Evolutionary conservation across 371 early-diverging fungal species (phyloP), one percentile per base, ranked within the genome.

Genomic region (Mucor saturninus): DNA sequence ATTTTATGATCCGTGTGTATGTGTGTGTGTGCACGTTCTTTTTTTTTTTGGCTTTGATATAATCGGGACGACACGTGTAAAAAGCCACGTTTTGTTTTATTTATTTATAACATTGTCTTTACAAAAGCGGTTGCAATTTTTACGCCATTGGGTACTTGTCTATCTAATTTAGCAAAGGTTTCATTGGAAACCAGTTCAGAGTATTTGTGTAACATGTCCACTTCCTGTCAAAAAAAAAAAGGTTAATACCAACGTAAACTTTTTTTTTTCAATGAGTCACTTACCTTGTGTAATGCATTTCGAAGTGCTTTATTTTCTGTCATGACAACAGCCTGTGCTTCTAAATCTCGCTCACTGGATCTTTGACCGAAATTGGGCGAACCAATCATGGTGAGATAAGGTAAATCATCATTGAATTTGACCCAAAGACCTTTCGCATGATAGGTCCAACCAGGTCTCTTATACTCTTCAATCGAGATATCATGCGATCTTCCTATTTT

Each of bases 301-400:
- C 83, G 86, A 53, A 96, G 69, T 6, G 59, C 70, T 30, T 56
- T 42, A 48, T 91, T 87, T 3, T 72, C 67, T 14, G 95, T 93
- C 31, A 90, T 75, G 0, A 95, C 66, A 8, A 93, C 71, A 2
- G 91, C 79, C 64, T 97, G 95, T 10, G 93, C 89, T 65, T 98
- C 98, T 61, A 98, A 64, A 71, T 98, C 98, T 13, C 96, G 82
- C 28, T 86, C 83, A n/a, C 90, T 77, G 2, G 97, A 97, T 39
- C 97, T 85, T 65, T 92, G 87, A 0, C 95, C 95, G 79, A 91
- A 95, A 74, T 98, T 98, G 11, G 95, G 90, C 1, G 96, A 96
- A 5, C 98, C 98, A 59, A 97, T 88, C 71, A 91, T 86, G 1
- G 96, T 93, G 64, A 92, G 45, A 26, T 72, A 73, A 30, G 92